These are phyloP conservation scores for Chenopodium album DNA, from an alignment of 148 eudicot species.

Conservation along the genomic window DNA sequence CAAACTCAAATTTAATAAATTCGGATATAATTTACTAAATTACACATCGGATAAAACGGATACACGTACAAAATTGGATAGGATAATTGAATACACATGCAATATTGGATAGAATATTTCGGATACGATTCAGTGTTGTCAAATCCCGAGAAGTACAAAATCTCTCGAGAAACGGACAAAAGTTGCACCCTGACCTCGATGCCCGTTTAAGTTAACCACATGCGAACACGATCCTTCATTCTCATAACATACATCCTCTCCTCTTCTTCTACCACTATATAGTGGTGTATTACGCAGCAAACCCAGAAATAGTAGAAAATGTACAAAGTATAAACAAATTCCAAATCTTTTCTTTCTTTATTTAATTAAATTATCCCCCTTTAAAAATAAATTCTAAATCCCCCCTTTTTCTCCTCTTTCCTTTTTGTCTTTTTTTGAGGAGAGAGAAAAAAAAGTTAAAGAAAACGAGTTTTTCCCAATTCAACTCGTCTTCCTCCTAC, in stretches of 20 bases:
- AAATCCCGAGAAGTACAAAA: background rate
- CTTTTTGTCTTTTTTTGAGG: background rate
- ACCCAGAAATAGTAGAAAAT: background rate
- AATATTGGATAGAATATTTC: too few species aligned
- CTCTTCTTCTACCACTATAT: slow-evolving; percentile 16
- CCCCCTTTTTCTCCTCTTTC: background rate
- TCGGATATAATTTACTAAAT: too few species aligned
- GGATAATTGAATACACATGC: too few species aligned
- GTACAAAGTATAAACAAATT: background rate
- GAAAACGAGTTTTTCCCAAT: slow-evolving; percentile 10
- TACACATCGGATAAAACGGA: too few species aligned
- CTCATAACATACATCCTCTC: background rate
- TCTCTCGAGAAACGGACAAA: slow-evolving; percentile 31
- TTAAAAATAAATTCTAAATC: background rate
- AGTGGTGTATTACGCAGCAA: too few species aligned
- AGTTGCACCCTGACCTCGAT: slow-evolving; percentile 29
- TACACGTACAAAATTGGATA: too few species aligned
- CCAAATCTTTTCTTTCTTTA: slow-evolving; percentile 6
- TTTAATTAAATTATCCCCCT: background rate
- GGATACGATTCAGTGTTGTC: too few species aligned
- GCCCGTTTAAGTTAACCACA: slow-evolving; percentile 22
- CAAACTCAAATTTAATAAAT: too few species aligned
- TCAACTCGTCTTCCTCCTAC: background rate
- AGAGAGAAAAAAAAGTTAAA: background rate
- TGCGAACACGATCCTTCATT: slow-evolving; percentile 16